phyloP scores from a whole-genome alignment of 108 stramenopile species.

The Nitzschia sp. region DNA sequence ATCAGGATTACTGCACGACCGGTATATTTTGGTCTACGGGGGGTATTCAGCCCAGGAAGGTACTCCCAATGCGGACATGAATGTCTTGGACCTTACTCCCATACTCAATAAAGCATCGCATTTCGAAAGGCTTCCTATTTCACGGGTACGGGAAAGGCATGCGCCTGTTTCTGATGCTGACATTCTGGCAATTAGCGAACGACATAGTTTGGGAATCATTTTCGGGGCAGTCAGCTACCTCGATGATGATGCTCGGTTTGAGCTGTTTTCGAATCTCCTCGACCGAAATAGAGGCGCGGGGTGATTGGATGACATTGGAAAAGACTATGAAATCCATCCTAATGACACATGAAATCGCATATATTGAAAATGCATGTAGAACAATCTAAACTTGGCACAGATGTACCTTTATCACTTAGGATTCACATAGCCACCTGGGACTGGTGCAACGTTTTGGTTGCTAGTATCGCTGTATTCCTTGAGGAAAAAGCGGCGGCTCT shows the following conservation, averaged over 20 bases:
- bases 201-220: too few relatives aligned
- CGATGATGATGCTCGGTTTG: too few relatives aligned
- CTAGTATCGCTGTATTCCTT: constrained; percentile 76
- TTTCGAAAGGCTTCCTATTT: constrained; percentile 6
- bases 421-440: constrained; percentile 38
- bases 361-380: too few relatives aligned
- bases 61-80: constrained; percentile 21
- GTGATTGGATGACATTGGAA: neutral
- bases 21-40: constrained; percentile 56
- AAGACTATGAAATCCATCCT: neutral
- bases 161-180: too few relatives aligned
- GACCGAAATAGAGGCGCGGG: too few relatives aligned
- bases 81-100: constrained; percentile 35
- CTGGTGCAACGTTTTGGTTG: constrained; percentile 37
- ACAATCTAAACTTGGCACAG: too few relatives aligned
- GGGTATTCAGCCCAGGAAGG: constrained; percentile 43
- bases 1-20: constrained; percentile 33
- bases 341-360: constrained; percentile 5
- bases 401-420: constrained; percentile 11
- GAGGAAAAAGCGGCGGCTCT: constrained; percentile 83
- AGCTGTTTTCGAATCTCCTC: too few relatives aligned
- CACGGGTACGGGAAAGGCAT: too few relatives aligned
- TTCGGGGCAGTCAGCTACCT: too few relatives aligned
- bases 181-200: too few relatives aligned
- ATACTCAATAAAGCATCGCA: neutral